phyloP scores from a whole-genome alignment of 2,329 filamentous ascomycete species.

The Coniochaeta sp. region DNA sequence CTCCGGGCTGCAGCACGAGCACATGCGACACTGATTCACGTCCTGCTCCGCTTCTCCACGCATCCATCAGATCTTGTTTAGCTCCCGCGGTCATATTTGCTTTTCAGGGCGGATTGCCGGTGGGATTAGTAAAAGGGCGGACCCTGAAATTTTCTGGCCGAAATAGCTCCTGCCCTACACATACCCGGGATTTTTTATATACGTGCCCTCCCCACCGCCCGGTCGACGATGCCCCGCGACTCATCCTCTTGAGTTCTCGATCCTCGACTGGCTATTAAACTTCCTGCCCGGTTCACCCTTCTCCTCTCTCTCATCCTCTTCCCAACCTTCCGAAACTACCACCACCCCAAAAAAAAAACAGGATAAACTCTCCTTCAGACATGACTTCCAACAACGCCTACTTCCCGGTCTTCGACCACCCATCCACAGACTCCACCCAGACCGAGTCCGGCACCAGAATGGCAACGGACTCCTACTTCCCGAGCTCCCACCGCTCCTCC shows the following conservation, averaged over 20 bases:
- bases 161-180: background rate
- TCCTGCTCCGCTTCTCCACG: background rate
- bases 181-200: background rate
- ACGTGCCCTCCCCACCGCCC: background rate
- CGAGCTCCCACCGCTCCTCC: constrained; percentile 7
- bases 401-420: background rate
- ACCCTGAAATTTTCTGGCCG: background rate
- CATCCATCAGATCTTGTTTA: background rate
- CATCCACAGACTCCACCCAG: background rate
- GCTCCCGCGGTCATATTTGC: background rate
- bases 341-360: constrained; percentile 2
- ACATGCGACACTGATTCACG: background rate
- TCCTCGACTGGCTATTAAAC: background rate
- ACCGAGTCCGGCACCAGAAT: background rate
- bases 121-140: background rate
- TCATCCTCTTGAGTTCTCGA: background rate
- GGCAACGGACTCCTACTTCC: constrained; percentile 5
- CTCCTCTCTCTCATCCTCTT: constrained; percentile 1
- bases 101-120: no score
- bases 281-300: background rate
- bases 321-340: constrained; percentile 1
- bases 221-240: background rate
- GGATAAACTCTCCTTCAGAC: no score
- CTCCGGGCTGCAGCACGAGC: background rate
- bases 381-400: background rate